Evolutionary conservation across 1,139 yeast genomes (phyloP).

Genomic region (Scheffersomyces cryptocercus): DNA sequence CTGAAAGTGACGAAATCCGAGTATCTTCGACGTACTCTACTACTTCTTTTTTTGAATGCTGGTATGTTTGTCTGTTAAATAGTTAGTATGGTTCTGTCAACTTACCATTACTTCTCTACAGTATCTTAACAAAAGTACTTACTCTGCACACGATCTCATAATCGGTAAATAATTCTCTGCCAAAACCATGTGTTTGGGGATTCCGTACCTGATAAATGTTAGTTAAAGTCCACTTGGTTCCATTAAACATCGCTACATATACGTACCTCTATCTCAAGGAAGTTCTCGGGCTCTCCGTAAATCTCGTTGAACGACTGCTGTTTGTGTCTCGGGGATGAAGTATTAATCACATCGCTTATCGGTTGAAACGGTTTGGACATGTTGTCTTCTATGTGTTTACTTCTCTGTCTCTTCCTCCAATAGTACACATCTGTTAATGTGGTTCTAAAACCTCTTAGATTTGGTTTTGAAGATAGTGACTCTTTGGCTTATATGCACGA

Average conservation of each 20-base stretch:
- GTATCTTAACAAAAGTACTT: conserved; percentile 15
- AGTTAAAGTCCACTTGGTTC: conserved; percentile 10
- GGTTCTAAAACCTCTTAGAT: not conserved
- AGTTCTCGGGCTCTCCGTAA: conserved; percentile 94
- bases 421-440: too few species aligned
- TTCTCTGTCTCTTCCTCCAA: too few species aligned
- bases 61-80: conserved; percentile 66
- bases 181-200: conserved; percentile 78
- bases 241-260: conserved; percentile 1
- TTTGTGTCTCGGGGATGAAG: conserved; percentile 38
- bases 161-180: conserved; percentile 77
- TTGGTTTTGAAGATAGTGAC: not conserved
- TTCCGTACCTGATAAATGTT: conserved; percentile 46
- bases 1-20: conserved; percentile 86
- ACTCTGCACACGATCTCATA: conserved; percentile 83
- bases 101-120: not conserved
- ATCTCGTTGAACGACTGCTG: conserved; percentile 77
- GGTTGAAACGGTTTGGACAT: conserved; percentile 51
- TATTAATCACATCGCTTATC: conserved; percentile 44
- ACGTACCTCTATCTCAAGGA: conserved; percentile 81
- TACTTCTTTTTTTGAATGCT: conserved; percentile 66
- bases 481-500: not conserved
- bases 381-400: not conserved
- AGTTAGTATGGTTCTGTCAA: conserved; percentile 13
- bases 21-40: conserved; percentile 81